A percentile compares a stretch with the other conserved stretches of the same genome.
These are phyloP conservation scores for Ophiostoma tasmaniense DNA, from an alignment of 2,329 filamentous ascomycete genomes.

Conservation along the genomic window DNA sequence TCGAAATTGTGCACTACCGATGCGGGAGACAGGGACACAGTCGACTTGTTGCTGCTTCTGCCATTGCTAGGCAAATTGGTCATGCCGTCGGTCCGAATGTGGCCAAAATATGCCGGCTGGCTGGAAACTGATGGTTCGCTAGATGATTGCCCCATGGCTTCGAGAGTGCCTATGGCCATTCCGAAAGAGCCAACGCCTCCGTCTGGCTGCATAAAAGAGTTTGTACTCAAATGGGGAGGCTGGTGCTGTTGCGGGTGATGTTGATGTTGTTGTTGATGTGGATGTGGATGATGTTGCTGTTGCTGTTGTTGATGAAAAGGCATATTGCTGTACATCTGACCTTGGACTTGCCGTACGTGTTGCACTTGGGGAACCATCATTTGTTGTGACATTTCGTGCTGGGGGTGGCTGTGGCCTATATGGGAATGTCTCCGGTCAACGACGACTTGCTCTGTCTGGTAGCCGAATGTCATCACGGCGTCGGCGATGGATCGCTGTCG, in stretches of 20 bases:
- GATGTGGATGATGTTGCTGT: neutral
- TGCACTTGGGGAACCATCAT: neutral
- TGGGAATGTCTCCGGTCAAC: neutral
- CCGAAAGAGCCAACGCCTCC: neutral
- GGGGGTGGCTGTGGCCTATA: neutral
- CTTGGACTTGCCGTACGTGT: neutral
- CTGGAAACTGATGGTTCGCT: neutral
- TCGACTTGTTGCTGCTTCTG: conserved; percentile 11
- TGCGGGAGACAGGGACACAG: conserved; percentile 13
- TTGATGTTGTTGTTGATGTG: neutral
- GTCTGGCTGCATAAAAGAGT: neutral
- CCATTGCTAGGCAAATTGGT: neutral
- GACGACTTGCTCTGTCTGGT: neutral
- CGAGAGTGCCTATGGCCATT: neutral
- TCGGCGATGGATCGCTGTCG: conserved; percentile 11
- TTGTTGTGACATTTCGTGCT: neutral
- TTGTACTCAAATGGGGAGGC: neutral
- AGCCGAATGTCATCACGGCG: conserved; percentile 14
- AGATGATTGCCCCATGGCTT: neutral
- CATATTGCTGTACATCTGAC: neutral
- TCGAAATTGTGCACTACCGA: conserved; percentile 6
- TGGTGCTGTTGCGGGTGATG: neutral
- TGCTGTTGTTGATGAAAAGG: neutral
- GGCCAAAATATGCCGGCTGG: neutral
- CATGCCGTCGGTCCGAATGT: neutral